Conservation (phyloP, 768 basidiomycete genomes). For the Podaxis sp. region DNA sequence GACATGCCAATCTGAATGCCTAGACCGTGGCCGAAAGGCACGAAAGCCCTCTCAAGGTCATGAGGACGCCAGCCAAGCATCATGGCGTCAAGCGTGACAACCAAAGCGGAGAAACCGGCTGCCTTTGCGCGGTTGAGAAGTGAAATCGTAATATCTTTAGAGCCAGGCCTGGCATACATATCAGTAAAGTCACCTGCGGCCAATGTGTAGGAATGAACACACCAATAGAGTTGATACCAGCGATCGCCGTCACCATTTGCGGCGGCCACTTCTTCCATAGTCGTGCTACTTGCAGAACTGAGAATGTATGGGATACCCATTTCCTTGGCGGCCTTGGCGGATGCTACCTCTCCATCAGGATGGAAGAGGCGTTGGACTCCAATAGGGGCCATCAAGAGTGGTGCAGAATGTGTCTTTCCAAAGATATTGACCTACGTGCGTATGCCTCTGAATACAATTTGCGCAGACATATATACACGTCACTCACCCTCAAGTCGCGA, state of each 20-base stretch:
- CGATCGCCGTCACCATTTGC: conserved; percentile 68
- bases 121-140: conserved; percentile 65
- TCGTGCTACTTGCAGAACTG: conserved; percentile 70
- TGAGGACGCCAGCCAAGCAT: conserved; percentile 74
- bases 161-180: conserved; percentile 50
- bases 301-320: conserved; percentile 70
- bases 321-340: conserved; percentile 62
- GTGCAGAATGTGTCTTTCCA: conserved; percentile 60
- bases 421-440: conserved; percentile 62
- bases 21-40: conserved; percentile 66
- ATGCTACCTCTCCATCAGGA: conserved; percentile 68
- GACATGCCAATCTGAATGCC: conserved; percentile 68
- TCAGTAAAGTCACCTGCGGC: not conserved
- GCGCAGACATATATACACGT: not conserved
- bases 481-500: conserved; percentile 58
- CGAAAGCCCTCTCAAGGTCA: conserved; percentile 62
- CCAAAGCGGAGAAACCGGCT: conserved; percentile 65
- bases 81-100: conserved; percentile 82
- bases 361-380: conserved; percentile 79
- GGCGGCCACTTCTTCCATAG: conserved; percentile 75
- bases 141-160: conserved; percentile 61
- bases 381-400: conserved; percentile 69
- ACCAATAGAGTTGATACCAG: conserved; percentile 88
- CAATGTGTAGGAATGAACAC: conserved; percentile 14
- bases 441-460: not conserved